Percentiles rank a stretch among this genome's conserved stretches.
Conservation (phyloP, 2,329 filamentous ascomycete species). For the Phaeosphaeriaceae sp. region DNA sequence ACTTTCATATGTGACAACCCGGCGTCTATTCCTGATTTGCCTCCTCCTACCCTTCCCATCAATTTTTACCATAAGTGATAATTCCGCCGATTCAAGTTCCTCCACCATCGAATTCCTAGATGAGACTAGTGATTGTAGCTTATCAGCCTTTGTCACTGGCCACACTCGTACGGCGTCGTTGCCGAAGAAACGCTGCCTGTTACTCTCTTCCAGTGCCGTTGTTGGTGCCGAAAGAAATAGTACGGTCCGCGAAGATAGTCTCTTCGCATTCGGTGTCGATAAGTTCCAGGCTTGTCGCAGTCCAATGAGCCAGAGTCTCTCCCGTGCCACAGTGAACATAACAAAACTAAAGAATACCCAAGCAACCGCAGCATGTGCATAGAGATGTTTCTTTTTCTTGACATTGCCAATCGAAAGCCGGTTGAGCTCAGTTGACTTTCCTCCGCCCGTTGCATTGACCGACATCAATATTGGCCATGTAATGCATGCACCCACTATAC, state of each 20-base stretch:
- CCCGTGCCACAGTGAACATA: constrained; percentile 84
- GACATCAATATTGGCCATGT: constrained; percentile 91
- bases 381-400: constrained; percentile 66
- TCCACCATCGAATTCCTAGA: constrained; percentile 80
- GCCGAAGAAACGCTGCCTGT: constrained; percentile 80
- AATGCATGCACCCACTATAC: constrained; percentile 80
- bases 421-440: constrained; percentile 70
- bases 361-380: constrained; percentile 78
- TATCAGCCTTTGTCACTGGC: constrained; percentile 77
- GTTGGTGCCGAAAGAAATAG: constrained; percentile 86
- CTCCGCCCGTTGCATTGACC: constrained; percentile 83
- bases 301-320: constrained; percentile 91
- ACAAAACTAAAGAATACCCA: constrained; percentile 88
- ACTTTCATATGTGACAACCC: constrained; percentile 57
- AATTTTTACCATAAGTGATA: constrained; percentile 80
- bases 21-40: constrained; percentile 59
- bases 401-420: constrained; percentile 82
- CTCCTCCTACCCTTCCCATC: constrained; percentile 74
- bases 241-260: constrained; percentile 88
- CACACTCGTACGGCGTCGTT: constrained; percentile 81
- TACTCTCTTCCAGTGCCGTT: constrained; percentile 77
- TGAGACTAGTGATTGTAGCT: constrained; percentile 80
- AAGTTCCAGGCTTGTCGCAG: constrained; percentile 90
- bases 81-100: constrained; percentile 85
- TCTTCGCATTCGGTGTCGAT: constrained; percentile 80